Evolutionary conservation across 2,329 filamentous ascomycete genomes (phyloP).

Genomic region (Paradendryphiella salina): DNA sequence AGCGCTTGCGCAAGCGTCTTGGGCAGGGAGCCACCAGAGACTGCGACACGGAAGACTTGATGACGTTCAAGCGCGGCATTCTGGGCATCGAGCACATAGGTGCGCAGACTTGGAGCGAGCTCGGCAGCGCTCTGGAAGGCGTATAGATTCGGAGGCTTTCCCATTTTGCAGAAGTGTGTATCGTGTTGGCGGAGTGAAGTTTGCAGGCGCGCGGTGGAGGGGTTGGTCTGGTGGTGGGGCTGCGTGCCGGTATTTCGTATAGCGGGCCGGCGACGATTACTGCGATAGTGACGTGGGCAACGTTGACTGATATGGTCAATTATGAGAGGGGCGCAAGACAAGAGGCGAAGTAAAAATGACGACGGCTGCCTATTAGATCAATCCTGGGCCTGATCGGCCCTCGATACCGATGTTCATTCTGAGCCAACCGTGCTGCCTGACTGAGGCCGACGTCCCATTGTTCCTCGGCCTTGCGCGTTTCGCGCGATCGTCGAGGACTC

Average conservation of each 20-base stretch:
- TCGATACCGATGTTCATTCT: constrained; percentile 12
- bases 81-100: constrained; percentile 82
- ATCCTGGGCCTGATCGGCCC: constrained; percentile 7
- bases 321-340: background rate
- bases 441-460: constrained; percentile 10
- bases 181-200: constrained; percentile 14
- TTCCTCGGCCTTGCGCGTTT: constrained; percentile 10
- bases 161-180: constrained; percentile 36
- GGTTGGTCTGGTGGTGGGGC: constrained; percentile 17
- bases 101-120: constrained; percentile 76
- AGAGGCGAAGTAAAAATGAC: background rate
- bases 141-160: constrained; percentile 66
- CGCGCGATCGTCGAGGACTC: constrained; percentile 5
- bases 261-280: constrained; percentile 17
- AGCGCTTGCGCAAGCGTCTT: constrained; percentile 84
- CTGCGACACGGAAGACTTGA: constrained; percentile 82
- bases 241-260: constrained; percentile 14
- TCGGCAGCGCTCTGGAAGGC: constrained; percentile 71
- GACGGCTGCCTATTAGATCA: constrained; percentile 8
- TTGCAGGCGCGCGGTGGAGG: constrained; percentile 19
- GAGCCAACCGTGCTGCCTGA: constrained; percentile 17
- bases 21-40: constrained; percentile 92
- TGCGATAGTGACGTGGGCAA: constrained; percentile 22
- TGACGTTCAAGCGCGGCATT: constrained; percentile 79
- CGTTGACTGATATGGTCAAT: constrained; percentile 3